These are phyloP conservation scores for Pseudocercospora macadamiae DNA, from an alignment of 2,329 filamentous ascomycete genomes.

Conservation along the genomic window DNA sequence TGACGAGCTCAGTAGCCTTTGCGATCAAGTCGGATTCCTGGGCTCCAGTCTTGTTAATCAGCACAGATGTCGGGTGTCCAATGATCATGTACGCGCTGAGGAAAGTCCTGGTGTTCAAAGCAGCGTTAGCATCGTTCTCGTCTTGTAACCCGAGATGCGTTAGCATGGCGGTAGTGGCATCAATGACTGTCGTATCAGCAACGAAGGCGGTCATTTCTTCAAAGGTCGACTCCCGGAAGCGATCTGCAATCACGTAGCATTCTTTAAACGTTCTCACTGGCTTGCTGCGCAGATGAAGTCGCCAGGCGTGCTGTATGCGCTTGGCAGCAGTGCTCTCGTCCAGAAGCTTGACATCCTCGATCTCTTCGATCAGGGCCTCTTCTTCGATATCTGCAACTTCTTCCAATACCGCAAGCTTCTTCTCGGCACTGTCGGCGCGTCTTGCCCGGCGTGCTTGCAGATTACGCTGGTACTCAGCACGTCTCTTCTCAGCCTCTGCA, in stretches of 20 bases:
- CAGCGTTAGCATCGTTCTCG: conserved; percentile 61
- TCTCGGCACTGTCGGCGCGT: conserved; percentile 49
- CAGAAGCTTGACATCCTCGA: conserved; percentile 43
- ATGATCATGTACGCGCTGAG: conserved; percentile 79
- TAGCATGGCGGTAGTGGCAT: conserved; percentile 67
- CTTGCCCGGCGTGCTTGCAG: conserved; percentile 50
- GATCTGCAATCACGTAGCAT: conserved; percentile 70
- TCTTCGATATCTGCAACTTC: conserved; percentile 53
- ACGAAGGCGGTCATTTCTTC: conserved; percentile 73
- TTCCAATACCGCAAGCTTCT: conserved; percentile 54
- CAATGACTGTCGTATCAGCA: conserved; percentile 66
- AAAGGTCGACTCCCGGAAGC: conserved; percentile 70
- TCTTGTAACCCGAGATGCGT: conserved; percentile 66
- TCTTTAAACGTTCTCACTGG: conserved; percentile 67
- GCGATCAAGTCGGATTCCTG: conserved; percentile 72
- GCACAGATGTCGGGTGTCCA: conserved; percentile 75
- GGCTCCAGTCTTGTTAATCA: conserved; percentile 73
- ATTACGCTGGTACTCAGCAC: conserved; percentile 58
- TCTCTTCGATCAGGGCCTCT: conserved; percentile 40
- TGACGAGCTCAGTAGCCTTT: conserved; percentile 76
- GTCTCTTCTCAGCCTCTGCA: conserved; percentile 73
- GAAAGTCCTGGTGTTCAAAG: conserved; percentile 74
- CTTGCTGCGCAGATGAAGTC: conserved; percentile 59
- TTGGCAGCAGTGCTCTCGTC: conserved; percentile 64
- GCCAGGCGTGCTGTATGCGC: conserved; percentile 73